These are phyloP conservation scores for Tetrahymena thermophila DNA, from an alignment of 73 alveolate genomes.

Conservation along the genomic window DNA sequence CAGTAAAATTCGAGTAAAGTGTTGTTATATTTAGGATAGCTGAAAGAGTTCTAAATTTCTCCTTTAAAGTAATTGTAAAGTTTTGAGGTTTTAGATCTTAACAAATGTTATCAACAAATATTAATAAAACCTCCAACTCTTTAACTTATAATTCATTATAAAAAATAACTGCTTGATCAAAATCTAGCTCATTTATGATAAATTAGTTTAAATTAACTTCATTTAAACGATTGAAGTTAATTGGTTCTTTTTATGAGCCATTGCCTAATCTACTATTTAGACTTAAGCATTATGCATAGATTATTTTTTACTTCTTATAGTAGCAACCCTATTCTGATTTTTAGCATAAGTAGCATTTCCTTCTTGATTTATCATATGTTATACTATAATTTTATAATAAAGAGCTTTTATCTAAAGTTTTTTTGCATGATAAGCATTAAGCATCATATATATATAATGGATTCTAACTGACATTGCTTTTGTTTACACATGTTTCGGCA, in stretches of 20 bases:
- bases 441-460: background rate
- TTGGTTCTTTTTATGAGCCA: background rate
- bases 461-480: background rate
- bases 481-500: background rate
- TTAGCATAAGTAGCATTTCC: background rate
- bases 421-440: background rate
- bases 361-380: background rate
- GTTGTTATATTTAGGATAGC: background rate
- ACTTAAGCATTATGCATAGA: background rate
- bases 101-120: background rate
- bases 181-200: background rate
- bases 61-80: background rate
- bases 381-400: background rate
- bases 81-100: background rate
- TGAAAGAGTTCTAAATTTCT: background rate
- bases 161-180: background rate
- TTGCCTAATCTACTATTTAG: background rate
- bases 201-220: background rate
- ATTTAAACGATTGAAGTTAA: background rate
- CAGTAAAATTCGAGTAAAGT: background rate
- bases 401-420: background rate
- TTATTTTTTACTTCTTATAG: background rate
- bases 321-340: background rate
- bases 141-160: background rate
- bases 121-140: background rate